These are phyloP conservation scores for Chaetomiaceae sp. DNA, from an alignment of 2,329 filamentous ascomycete genomes.

Conservation along the genomic window DNA sequence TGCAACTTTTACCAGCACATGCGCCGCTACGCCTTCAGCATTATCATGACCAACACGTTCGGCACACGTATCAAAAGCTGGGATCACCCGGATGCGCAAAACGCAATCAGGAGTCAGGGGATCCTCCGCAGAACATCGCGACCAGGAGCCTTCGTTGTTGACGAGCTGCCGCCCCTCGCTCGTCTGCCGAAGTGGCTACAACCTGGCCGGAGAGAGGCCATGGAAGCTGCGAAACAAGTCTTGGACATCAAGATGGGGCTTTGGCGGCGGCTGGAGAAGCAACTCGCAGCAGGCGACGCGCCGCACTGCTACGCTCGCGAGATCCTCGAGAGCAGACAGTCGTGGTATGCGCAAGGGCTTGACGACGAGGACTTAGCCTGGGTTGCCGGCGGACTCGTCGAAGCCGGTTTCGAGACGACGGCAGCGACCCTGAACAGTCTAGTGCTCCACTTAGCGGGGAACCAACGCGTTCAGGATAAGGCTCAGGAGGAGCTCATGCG, in stretches of 20 bases:
- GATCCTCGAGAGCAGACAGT: constrained; percentile 21
- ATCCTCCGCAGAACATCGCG: constrained; percentile 24
- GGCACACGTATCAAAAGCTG: constrained; percentile 27
- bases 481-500: constrained; percentile 36
- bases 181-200: constrained; percentile 26
- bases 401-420: constrained; percentile 39
- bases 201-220: constrained; percentile 22
- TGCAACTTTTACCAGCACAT: constrained; percentile 30
- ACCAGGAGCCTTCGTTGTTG: constrained; percentile 28
- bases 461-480: too few species aligned
- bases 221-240: constrained; percentile 16
- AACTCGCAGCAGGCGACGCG: constrained; percentile 21
- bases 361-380: constrained; percentile 27
- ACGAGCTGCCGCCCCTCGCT: constrained; percentile 27
- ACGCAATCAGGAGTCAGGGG: constrained; percentile 5
- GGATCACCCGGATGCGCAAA: constrained; percentile 23
- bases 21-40: constrained; percentile 30
- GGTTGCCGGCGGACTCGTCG: constrained; percentile 30
- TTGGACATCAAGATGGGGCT: constrained; percentile 25
- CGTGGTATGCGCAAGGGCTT: constrained; percentile 26
- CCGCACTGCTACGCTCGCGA: constrained; percentile 26
- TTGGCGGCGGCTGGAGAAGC: constrained; percentile 26
- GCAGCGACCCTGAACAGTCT: constrained; percentile 33
- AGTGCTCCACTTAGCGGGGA: constrained; percentile 24
- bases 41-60: constrained; percentile 30